Conservation (phyloP, 2,329 filamentous ascomycete genomes). For the Dactylella cylindrospora region DNA sequence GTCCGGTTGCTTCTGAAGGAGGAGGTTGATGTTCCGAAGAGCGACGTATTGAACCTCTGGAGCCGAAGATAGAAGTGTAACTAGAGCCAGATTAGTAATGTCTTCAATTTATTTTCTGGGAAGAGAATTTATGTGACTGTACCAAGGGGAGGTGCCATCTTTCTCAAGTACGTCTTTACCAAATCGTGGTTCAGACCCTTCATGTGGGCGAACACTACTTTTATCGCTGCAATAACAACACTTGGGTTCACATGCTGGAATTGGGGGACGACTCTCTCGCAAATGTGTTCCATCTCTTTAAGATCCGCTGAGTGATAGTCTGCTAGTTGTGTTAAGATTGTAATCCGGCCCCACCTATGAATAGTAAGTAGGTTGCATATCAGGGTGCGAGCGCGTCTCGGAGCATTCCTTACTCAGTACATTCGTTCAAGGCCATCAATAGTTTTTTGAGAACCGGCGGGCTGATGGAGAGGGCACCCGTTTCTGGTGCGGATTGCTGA, state of each 20-base stretch:
- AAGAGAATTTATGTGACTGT: slow-evolving; percentile 50
- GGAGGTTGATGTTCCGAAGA: slow-evolving; percentile 88
- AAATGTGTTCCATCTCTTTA: slow-evolving; percentile 97
- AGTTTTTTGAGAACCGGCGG: slow-evolving; percentile 87
- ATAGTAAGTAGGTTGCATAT: too few relatives aligned
- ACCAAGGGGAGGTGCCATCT: slow-evolving; percentile 96
- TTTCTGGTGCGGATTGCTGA: slow-evolving; percentile 84
- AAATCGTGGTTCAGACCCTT: slow-evolving; percentile 74
- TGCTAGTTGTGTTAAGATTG: slow-evolving; percentile 83
- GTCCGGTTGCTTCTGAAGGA: slow-evolving; percentile 92
- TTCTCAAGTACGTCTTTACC: slow-evolving; percentile 85
- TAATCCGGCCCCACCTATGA: slow-evolving; percentile 79
- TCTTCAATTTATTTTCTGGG: slow-evolving; percentile 7
- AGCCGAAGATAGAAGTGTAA: slow-evolving; percentile 90
- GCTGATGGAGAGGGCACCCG: slow-evolving; percentile 79
- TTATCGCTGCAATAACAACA: slow-evolving; percentile 94
- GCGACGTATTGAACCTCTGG: slow-evolving; percentile 98
- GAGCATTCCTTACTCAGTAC: slow-evolving; percentile 65
- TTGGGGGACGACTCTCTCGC: slow-evolving; percentile 90
- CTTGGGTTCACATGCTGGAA: slow-evolving; percentile 98
- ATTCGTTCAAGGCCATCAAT: slow-evolving; percentile 93
- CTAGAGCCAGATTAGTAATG: slow-evolving; percentile 55
- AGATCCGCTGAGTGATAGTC: slow-evolving; percentile 83
- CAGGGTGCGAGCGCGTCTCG: too few relatives aligned
- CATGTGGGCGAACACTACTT: slow-evolving; percentile 97